Evolutionary conservation across 2,329 filamentous ascomycete genomes (phyloP).

Genomic region (Alternaria arborescens): DNA sequence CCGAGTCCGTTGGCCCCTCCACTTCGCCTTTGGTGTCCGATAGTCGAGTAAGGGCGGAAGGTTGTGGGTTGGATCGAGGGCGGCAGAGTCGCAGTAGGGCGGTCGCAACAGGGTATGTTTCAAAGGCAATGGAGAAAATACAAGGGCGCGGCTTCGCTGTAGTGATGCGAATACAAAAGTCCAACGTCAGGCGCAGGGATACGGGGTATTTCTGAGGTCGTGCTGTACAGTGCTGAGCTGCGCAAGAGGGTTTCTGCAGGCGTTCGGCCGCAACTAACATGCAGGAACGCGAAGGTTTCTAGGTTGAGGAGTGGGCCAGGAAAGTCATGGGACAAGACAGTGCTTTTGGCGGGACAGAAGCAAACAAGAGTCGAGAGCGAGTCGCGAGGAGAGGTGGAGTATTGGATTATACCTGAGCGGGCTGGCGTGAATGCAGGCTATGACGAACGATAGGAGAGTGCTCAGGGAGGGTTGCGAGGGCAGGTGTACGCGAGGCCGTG

Average conservation of each 20-base stretch:
- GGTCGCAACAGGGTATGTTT: conserved; percentile 9
- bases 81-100: background rate
- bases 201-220: background rate
- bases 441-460: conserved; percentile 25
- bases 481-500: conserved; percentile 21
- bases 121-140: conserved; percentile 6
- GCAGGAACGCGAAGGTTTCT: background rate
- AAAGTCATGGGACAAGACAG: conserved; percentile 2
- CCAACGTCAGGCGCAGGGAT: background rate
- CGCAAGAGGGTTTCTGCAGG: background rate
- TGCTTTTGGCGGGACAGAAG: conserved; percentile 7
- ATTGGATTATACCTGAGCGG: conserved; percentile 24
- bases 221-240: conserved; percentile 1
- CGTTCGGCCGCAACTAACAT: background rate
- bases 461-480: conserved; percentile 14
- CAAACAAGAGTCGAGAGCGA: conserved; percentile 2
- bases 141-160: background rate
- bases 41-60: background rate
- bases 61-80: background rate
- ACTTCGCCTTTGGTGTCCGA: conserved; percentile 6
- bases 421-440: conserved; percentile 24
- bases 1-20: conserved; percentile 5
- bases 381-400: conserved; percentile 20
- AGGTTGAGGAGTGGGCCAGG: conserved; percentile 1
- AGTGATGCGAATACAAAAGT: conserved; percentile 9